phyloP scores from a whole-genome alignment of 1,139 yeast species.

The Kurtzmaniella natalensis region DNA sequence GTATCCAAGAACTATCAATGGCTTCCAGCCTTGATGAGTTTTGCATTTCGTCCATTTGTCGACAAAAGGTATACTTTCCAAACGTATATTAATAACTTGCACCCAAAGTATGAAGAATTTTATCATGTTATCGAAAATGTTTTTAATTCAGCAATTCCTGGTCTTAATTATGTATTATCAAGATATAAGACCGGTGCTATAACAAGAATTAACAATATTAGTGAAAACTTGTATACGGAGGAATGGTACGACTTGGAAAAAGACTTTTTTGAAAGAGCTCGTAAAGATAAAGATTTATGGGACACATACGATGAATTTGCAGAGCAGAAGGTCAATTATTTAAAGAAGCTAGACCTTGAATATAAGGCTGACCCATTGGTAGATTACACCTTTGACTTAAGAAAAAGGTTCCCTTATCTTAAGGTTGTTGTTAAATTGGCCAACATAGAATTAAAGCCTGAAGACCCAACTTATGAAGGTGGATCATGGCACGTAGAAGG shows the following conservation, averaged over 20 bases:
- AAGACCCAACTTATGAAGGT: slow-evolving; percentile 34
- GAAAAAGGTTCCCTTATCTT: slow-evolving; percentile 15
- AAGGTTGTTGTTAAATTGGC: slow-evolving; percentile 41
- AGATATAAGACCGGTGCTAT: slow-evolving; percentile 18
- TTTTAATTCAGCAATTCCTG: slow-evolving; percentile 27
- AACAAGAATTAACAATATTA: slow-evolving; percentile 14
- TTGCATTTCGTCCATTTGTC: slow-evolving; percentile 8
- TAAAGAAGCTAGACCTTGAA: slow-evolving; percentile 13
- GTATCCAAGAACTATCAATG: slow-evolving; percentile 26
- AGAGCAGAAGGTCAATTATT: slow-evolving; percentile 11
- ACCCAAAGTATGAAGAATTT: slow-evolving; percentile 24
- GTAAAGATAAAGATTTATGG: slow-evolving; percentile 6
- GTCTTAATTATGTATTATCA: slow-evolving; percentile 25
- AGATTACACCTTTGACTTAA: slow-evolving; percentile 16
- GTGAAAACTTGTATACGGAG: slow-evolving; percentile 15
- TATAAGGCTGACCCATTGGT: slow-evolving; percentile 17
- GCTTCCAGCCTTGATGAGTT: slow-evolving; percentile 23
- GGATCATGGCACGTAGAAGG: slow-evolving; percentile 49
- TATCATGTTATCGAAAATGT: slow-evolving; percentile 26
- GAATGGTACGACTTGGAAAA: slow-evolving; percentile 9
- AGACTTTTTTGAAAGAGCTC: background rate
- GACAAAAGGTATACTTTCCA: slow-evolving; percentile 10
- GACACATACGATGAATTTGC: slow-evolving; percentile 11
- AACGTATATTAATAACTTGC: slow-evolving; percentile 39
- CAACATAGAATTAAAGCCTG: slow-evolving; percentile 40